Evolutionary conservation across 2,329 filamentous ascomycete genomes (phyloP).

Genomic region (Colletotrichum orchidophilum): DNA sequence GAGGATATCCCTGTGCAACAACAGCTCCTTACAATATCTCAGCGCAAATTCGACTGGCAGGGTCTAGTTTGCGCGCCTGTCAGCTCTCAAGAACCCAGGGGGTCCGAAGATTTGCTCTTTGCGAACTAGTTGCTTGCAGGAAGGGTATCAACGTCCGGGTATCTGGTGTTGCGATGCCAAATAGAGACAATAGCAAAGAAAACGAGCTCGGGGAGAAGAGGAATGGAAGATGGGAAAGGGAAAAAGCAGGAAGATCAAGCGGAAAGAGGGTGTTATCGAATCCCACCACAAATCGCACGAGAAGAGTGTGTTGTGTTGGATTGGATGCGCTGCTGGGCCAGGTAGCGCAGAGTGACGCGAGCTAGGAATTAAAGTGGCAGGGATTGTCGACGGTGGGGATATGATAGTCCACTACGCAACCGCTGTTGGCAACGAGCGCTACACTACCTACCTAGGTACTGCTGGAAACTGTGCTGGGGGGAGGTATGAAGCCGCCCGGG

Average conservation of each 20-base stretch:
- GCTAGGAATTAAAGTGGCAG: conserved; percentile 27
- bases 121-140: conserved; percentile 1
- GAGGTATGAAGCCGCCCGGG: background rate
- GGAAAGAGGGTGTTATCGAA: conserved; percentile 26
- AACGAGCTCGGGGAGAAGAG: background rate
- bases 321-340: conserved; percentile 21
- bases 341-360: conserved; percentile 26
- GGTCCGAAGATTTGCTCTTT: background rate
- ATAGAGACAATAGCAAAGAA: background rate
- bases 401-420: conserved; percentile 15
- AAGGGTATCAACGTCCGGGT: conserved; percentile 14
- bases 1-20: conserved; percentile 1
- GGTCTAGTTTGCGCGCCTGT: conserved; percentile 16
- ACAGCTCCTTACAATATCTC: conserved; percentile 31
- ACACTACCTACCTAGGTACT: no score
- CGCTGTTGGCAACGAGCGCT: conserved; percentile 14
- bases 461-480: background rate
- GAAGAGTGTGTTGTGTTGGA: conserved; percentile 26
- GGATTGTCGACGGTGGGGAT: conserved; percentile 18
- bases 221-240: background rate
- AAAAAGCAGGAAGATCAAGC: background rate
- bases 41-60: conserved; percentile 22
- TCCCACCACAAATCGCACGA: conserved; percentile 24
- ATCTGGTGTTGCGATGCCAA: conserved; percentile 9
- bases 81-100: conserved; percentile 6